Percentiles rank a stretch among this genome's conserved stretches.
Conservation (phyloP, 1,284 basidiomycete genomes). For the Sphaerobolus stellatus region DNA sequence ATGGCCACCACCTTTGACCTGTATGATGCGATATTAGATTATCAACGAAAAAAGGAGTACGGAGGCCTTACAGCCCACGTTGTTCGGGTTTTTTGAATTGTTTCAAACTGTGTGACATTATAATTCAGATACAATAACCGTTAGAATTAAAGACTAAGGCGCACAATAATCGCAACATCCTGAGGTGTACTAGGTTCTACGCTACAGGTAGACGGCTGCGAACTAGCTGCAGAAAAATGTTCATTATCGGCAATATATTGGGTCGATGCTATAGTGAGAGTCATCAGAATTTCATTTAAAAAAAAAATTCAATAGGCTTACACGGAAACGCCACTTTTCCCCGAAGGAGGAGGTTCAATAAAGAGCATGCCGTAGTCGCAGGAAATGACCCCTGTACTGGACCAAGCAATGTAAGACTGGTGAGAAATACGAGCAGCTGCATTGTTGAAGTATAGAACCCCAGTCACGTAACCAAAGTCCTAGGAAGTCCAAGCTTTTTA, state of each 20-base stretch:
- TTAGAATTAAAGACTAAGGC: no score
- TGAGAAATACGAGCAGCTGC: no score
- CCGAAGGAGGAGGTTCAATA: not conserved
- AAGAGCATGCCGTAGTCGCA: not conserved
- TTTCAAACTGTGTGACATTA: not conserved
- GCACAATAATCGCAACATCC: not conserved
- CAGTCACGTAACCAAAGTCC: no score
- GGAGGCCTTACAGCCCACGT: not conserved
- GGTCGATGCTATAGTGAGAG: not conserved
- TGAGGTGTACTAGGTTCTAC: not conserved
- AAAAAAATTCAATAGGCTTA: not conserved
- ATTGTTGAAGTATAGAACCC: no score
- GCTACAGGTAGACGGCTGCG: not conserved
- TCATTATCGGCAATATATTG: not conserved
- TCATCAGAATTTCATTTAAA: not conserved
- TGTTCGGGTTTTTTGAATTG: not conserved
- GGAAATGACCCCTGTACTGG: no score
- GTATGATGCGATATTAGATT: not conserved
- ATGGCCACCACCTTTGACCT: conserved; percentile 25
- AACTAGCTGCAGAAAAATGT: not conserved
- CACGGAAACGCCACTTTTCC: not conserved
- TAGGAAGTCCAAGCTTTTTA: no score
- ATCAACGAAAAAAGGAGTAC: not conserved
- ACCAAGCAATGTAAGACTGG: no score
- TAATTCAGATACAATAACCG: not conserved